A percentile compares a stretch with the other conserved stretches of the same genome.
Conservation (phyloP, 2,329 filamentous ascomycete genomes). For the Xylariaceae sp. region DNA sequence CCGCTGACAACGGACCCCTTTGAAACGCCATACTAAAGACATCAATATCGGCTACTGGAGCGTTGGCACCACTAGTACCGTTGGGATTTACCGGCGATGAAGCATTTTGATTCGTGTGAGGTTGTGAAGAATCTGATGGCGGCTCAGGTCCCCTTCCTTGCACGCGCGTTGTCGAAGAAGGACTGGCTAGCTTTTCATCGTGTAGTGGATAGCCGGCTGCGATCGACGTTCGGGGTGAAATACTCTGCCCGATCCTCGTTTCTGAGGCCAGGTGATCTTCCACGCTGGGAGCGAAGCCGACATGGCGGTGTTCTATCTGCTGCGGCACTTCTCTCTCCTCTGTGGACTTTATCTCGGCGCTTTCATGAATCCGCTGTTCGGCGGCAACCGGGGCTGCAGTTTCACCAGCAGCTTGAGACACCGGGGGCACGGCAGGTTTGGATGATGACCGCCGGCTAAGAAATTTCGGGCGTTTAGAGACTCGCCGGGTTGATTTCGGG, state of each 20-base stretch:
- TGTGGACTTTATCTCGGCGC: slow-evolving; percentile 7
- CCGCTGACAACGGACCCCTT: slow-evolving; percentile 10
- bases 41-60: slow-evolving; percentile 32
- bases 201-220: background rate
- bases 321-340: slow-evolving; percentile 8
- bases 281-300: slow-evolving; percentile 48
- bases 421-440: slow-evolving; percentile 23
- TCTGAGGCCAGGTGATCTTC: slow-evolving; percentile 15
- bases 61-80: slow-evolving; percentile 3
- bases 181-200: background rate
- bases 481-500: slow-evolving; percentile 34
- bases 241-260: slow-evolving; percentile 14
- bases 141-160: background rate
- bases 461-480: slow-evolving; percentile 40
- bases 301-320: slow-evolving; percentile 38
- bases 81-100: slow-evolving; percentile 13
- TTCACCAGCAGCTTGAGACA: slow-evolving; percentile 2
- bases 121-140: slow-evolving; percentile 23
- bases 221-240: background rate
- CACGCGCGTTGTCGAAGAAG: background rate
- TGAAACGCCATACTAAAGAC: slow-evolving; percentile 36
- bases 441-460: slow-evolving; percentile 45
- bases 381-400: background rate
- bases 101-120: slow-evolving; percentile 18
- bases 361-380: slow-evolving; percentile 1